Evolutionary conservation across 164 flowering plant species (phyloP), one percentile per base, ranked within the genome.

Genomic region (Cinnamomum micranthum): DNA sequence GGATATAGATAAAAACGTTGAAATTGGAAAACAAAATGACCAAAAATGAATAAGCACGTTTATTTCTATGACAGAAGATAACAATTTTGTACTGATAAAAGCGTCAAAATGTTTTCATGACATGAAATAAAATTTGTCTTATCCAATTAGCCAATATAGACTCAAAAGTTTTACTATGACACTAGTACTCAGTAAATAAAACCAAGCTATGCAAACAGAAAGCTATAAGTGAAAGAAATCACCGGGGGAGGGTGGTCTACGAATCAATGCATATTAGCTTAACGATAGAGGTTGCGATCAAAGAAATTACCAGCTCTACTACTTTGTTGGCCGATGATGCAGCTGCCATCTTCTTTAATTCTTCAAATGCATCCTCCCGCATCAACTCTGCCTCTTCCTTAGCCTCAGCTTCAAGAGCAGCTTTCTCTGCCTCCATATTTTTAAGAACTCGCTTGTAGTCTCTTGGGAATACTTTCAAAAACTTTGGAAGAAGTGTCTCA

Each of bases 391-490:
- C 86, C 77, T 92, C 94, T 31, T 94, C 94, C 28, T 31, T 75
- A 22, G 84, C 86, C 52, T 73, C 81, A 47, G 89, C 81, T 72
- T 85, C 82, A 74, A 85, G 81, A n/a, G 80, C 64, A 35, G 82
- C 75, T 62, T 81, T 76, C 51, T 87, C 87, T 22, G 74, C 78
- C 82, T 90, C 91, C 87, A 85, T 79, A 73, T 77, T 86, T 59
- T 90, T 89, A 73, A 96, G 93, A 71, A 91, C 83, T 33, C 91
- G 88, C 73, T 96, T 96, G 75, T 94, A 94, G 80, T 96, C 99
- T 76, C 93, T 88, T 0, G 99, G 99, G 82, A 94, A 85, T 68
- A 96, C 98, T 84, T 96, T 96, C 51, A 96, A 81, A 77, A 96
- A 96, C 80, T 88, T 92, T 14, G 97, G 95, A 35, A 96, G 77